Percentiles rank a stretch among this genome's conserved stretches.
phyloP scores from a whole-genome alignment of 2,329 filamentous ascomycete species.

The Harringtonia lauricola region DNA sequence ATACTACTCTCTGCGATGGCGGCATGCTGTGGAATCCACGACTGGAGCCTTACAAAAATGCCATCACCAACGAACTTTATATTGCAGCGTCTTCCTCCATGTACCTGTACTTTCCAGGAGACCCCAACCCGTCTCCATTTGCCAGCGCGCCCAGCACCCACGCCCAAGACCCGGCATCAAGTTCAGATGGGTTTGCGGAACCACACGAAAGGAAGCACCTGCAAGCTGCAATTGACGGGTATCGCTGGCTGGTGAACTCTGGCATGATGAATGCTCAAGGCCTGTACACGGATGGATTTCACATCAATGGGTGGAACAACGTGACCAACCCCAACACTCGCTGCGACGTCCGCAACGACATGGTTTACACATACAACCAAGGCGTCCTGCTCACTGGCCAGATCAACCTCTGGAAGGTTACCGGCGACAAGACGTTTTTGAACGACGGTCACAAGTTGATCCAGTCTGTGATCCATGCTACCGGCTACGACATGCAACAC shows the following conservation, averaged over 20 bases:
- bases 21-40: slow-evolving; percentile 80
- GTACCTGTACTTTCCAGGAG: slow-evolving; percentile 82
- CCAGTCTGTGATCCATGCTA: slow-evolving; percentile 61
- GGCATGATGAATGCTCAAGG: slow-evolving; percentile 72
- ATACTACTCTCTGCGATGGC: slow-evolving; percentile 66
- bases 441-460: slow-evolving; percentile 72
- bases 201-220: slow-evolving; percentile 53
- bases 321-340: slow-evolving; percentile 52
- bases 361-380: slow-evolving; percentile 95
- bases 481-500: slow-evolving; percentile 54
- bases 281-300: slow-evolving; percentile 79
- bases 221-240: slow-evolving; percentile 62
- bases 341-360: slow-evolving; percentile 74
- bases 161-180: slow-evolving; percentile 1
- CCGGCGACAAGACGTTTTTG: slow-evolving; percentile 60
- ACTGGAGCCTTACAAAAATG: slow-evolving; percentile 74
- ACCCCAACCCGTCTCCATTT: slow-evolving; percentile 63
- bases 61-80: slow-evolving; percentile 87
- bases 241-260: slow-evolving; percentile 66
- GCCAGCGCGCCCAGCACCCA: slow-evolving; percentile 14
- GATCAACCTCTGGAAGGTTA: slow-evolving; percentile 69
- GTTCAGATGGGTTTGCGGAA: slow-evolving; percentile 1
- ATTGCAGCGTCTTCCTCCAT: slow-evolving; percentile 77
- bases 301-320: slow-evolving; percentile 58
- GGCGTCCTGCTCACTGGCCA: slow-evolving; percentile 78